phyloP scores from a whole-genome alignment of 805 yeast genomes.

The Spencermartinsiella europaea region DNA sequence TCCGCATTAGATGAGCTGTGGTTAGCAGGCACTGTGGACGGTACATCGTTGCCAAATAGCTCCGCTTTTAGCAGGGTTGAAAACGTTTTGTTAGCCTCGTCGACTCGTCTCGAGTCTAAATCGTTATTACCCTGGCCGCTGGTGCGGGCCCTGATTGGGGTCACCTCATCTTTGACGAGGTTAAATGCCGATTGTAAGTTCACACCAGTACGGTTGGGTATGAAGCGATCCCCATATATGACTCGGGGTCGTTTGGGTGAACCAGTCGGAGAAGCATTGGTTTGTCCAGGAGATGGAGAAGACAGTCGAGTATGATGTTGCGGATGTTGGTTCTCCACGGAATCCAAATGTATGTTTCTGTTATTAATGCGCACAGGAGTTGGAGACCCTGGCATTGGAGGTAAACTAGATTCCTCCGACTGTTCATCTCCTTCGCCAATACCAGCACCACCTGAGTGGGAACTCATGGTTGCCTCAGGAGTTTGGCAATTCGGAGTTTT shows the following conservation, averaged over 20 bases:
- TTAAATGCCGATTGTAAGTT: constrained; percentile 83
- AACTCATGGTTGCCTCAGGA: not conserved
- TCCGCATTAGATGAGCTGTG: not conserved
- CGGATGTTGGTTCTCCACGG: too few species aligned
- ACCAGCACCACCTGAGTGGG: not conserved
- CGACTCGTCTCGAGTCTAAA: constrained; percentile 61
- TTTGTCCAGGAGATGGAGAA: too few species aligned
- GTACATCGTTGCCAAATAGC: constrained; percentile 82
- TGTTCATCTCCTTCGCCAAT: constrained; percentile 2
- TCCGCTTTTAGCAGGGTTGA: constrained; percentile 83
- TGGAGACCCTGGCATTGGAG: constrained; percentile 19
- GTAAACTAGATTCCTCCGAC: not conserved
- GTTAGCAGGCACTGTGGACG: constrained; percentile 32
- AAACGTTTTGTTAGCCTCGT: constrained; percentile 83
- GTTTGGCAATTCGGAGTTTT: constrained; percentile 4
- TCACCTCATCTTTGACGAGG: constrained; percentile 41
- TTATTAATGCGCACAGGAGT: constrained; percentile 19
- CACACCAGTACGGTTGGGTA: constrained; percentile 81
- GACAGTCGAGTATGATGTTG: too few species aligned
- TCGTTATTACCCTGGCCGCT: constrained; percentile 38
- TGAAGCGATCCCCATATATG: constrained; percentile 75
- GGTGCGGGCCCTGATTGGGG: constrained; percentile 18
- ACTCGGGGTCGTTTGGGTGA: constrained; percentile 31
- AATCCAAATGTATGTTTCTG: constrained; percentile 5
- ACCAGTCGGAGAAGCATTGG: constrained; percentile 4